Conservation (phyloP, 2,329 filamentous ascomycete species). For the Apiospora pterosperma region DNA sequence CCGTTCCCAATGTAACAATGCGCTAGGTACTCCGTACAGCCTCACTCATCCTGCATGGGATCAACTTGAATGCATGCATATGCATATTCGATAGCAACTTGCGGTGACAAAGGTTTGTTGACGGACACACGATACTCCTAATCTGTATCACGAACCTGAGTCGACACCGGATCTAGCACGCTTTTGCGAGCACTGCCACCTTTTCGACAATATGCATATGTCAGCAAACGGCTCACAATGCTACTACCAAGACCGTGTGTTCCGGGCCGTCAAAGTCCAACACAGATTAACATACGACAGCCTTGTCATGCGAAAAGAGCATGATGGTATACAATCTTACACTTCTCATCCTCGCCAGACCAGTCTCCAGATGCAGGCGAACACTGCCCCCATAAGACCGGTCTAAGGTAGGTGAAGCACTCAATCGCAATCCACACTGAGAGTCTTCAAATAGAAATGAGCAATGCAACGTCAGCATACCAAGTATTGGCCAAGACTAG, state of each 20-base stretch:
- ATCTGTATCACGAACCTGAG: not conserved
- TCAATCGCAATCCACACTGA: not conserved
- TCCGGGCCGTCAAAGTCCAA: not conserved
- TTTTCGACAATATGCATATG: not conserved
- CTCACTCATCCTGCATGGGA: slow-evolving; percentile 1
- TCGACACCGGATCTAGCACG: not conserved
- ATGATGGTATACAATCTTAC: not conserved
- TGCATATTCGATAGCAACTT: not conserved
- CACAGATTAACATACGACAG: not conserved
- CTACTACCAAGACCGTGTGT: not conserved
- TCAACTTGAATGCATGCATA: not conserved
- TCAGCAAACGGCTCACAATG: not conserved
- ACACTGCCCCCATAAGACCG: not conserved
- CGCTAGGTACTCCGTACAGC: not conserved
- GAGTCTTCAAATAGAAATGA: not conserved
- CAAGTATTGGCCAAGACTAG: not conserved
- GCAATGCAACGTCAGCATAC: not conserved
- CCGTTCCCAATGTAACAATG: not conserved
- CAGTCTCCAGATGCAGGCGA: not conserved
- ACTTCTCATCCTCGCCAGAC: not conserved
- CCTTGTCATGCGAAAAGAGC: not conserved
- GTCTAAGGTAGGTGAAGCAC: not conserved
- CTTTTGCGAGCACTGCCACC: not conserved
- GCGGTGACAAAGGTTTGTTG: not conserved
- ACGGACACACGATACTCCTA: not conserved